Evolutionary conservation across 768 basidiomycete species (phyloP).

Genomic region (Mycena haematopus): DNA sequence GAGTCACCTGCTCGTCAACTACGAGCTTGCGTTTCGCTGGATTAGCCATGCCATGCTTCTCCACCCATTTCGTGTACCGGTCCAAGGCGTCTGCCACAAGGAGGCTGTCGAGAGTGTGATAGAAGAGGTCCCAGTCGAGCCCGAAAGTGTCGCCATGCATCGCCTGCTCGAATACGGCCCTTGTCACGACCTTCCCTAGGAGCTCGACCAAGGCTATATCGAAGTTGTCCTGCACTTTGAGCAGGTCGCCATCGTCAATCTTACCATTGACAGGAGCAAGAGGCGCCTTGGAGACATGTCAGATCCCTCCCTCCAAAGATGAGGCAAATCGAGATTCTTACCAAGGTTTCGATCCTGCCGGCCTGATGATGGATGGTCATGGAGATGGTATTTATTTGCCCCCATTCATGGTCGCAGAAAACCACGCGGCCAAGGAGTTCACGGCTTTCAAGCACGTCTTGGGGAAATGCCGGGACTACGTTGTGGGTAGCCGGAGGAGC

Average conservation of each 20-base stretch:
- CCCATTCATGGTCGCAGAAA: neutral
- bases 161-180: neutral
- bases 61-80: slow-evolving; percentile 1
- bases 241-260: neutral
- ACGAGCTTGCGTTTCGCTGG: neutral
- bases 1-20: neutral
- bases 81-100: neutral
- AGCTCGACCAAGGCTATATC: neutral
- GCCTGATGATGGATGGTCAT: neutral
- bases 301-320: neutral
- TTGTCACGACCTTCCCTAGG: neutral
- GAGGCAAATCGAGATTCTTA: neutral
- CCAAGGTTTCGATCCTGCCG: neutral
- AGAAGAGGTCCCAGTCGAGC: neutral
- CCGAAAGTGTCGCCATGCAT: neutral
- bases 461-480: neutral
- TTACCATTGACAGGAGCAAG: neutral
- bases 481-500: neutral
- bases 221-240: neutral
- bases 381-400: neutral
- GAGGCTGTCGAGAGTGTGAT: neutral
- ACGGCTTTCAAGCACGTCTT: neutral
- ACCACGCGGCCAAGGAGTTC: neutral
- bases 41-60: neutral
- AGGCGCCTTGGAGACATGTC: neutral